Evolutionary conservation across 495 filamentous ascomycete genomes (phyloP), one percentile per base, ranked within the genome.

Genomic region (Rostrohypoxylon terebratum): DNA sequence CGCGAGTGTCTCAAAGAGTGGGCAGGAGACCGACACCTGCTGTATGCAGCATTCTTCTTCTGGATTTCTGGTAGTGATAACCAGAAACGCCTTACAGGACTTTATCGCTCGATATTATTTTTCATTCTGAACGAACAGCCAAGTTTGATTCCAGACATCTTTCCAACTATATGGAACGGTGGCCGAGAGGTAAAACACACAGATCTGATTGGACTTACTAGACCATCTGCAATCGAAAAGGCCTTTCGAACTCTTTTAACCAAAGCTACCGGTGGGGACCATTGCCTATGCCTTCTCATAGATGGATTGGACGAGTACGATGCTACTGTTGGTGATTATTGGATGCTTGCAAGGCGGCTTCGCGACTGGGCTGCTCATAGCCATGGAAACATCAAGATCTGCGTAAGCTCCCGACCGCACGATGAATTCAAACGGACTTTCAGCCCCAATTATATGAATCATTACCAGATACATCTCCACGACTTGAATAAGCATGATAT

Each of bases 21-120:
- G 51, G 51, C 51, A 18, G 51, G 28, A 36, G 31, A 2, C 6
- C 23, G n/a, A 6, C 13, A 55, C 1, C 7, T 55, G 28, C 34
- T 28, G 9, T 20, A n/a, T 6, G 51, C 51, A 36, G n/a, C 51
- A 6, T 55, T 55, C 28, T 55, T 55, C 28, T 55, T 55, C 51
- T 33, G 31, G 25, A n/a, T 3, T 4, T 5, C 25, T 9, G 51
- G 51, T 2, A 55, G 9, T 36, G 10, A 55, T 3, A n/a, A 55
- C 7, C 51, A 55, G 25, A 55, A 14, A 18, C 36, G 28, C 8
- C 23, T 55, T 25, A 55, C 31, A 9, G 51, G 51, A 1, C 28
- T 55, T 8, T 20, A 18, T 34, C 51, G 51, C 4, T 55, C 51
- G 10, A 36, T 55, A 1, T n/a, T 55, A 8, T 55, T 33, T 20